phyloP scores from a whole-genome alignment of 2,329 filamentous ascomycete species.

The Chaetomium globosum region DNA sequence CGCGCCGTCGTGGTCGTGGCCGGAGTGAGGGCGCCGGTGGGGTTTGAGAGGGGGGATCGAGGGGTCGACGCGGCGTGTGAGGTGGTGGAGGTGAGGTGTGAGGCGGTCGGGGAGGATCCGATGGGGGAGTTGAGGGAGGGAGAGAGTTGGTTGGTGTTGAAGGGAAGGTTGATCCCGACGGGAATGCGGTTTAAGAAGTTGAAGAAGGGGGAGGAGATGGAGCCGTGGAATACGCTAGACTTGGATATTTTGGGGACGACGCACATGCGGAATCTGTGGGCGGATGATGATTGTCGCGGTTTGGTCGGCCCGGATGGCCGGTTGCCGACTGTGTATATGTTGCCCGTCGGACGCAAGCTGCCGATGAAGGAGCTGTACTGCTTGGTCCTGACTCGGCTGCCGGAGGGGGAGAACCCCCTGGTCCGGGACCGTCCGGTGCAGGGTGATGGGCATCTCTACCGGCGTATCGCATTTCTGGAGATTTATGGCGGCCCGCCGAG shows the following conservation, averaged over 20 bases:
- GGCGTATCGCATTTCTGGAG: constrained; percentile 24
- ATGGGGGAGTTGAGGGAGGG: constrained; percentile 25
- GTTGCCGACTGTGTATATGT: constrained; percentile 11
- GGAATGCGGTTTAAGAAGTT: constrained; percentile 12
- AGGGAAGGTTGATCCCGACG: constrained; percentile 22
- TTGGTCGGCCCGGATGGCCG: constrained; percentile 4
- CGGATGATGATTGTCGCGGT: constrained; percentile 23
- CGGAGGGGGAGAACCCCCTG: background rate
- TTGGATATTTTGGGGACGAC: constrained; percentile 26
- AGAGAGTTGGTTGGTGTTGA: constrained; percentile 22
- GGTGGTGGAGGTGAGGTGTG: constrained; percentile 19
- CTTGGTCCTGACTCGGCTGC: constrained; percentile 13
- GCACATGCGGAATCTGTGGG: constrained; percentile 25
- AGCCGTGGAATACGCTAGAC: constrained; percentile 24
- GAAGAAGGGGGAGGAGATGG: background rate
- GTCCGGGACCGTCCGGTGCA: background rate
- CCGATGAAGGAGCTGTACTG: constrained; percentile 20
- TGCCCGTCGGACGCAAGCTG: constrained; percentile 22
- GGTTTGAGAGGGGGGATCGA: constrained; percentile 3
- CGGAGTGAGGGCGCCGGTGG: constrained; percentile 22
- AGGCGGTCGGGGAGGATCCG: constrained; percentile 20
- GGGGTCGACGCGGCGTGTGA: constrained; percentile 21
- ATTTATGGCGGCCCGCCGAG: constrained; percentile 22
- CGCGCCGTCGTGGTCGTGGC: constrained; percentile 34
- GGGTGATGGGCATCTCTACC: constrained; percentile 13